These are phyloP conservation scores for Voacanga thouarsii DNA, from an alignment of 257 asterid species.

Conservation along the genomic window DNA sequence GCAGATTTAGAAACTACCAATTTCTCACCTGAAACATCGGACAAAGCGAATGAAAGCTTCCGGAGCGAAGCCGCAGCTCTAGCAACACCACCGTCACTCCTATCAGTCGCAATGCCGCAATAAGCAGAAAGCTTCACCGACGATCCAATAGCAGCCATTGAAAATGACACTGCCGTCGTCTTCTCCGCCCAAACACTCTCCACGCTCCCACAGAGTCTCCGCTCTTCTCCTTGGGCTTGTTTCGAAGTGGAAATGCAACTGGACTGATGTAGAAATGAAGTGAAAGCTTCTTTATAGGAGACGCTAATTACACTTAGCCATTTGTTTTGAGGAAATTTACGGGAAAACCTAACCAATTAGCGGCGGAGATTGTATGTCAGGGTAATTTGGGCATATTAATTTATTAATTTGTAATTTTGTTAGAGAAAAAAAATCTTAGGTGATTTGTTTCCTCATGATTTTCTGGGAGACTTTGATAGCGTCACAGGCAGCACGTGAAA, in stretches of 20 bases:
- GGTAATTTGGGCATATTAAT: slow-evolving; percentile 17
- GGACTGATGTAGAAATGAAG: not conserved
- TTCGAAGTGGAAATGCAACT: not conserved
- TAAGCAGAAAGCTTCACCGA: slow-evolving; percentile 27
- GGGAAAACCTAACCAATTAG: not conserved
- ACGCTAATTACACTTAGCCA: not conserved
- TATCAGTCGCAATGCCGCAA: slow-evolving; percentile 10
- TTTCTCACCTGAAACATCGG: slow-evolving; percentile 35
- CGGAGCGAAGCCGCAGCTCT: slow-evolving; percentile 33
- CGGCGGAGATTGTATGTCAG: not conserved
- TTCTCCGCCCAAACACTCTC: not conserved
- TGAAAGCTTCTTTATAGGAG: not conserved
- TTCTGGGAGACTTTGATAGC: slow-evolving; percentile 12
- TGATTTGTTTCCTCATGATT: not conserved
- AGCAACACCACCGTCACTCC: slow-evolving; percentile 19
- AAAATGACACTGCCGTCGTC: not conserved
- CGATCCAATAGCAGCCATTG: slow-evolving; percentile 24
- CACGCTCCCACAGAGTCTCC: not conserved
- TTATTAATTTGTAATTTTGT: not conserved
- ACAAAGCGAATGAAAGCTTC: slow-evolving; percentile 56
- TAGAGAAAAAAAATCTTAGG: slow-evolving; percentile 7
- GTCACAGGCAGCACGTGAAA: slow-evolving; percentile 26
- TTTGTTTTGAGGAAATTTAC: not conserved
- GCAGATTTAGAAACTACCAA: slow-evolving; percentile 20
- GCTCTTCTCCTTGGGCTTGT: not conserved